These are phyloP conservation scores for Tricholoma flavovirens DNA, from an alignment of 768 basidiomycete genomes.

Conservation along the genomic window DNA sequence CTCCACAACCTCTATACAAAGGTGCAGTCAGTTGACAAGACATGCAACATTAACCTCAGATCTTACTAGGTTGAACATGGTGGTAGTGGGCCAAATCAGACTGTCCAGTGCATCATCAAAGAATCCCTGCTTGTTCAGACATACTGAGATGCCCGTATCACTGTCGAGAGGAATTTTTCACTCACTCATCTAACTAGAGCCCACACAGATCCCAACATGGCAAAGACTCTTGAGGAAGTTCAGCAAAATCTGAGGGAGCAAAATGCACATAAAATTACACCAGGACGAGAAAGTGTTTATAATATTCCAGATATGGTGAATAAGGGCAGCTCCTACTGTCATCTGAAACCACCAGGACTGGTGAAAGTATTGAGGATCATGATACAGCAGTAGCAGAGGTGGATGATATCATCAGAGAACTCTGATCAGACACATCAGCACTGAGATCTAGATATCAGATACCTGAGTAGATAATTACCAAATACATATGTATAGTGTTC, in stretches of 20 bases:
- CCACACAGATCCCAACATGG: slow-evolving; percentile 23
- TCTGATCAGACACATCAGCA: too few species aligned
- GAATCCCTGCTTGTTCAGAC: slow-evolving; percentile 27
- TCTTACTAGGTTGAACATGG: slow-evolving; percentile 14
- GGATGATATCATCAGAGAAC: too few species aligned
- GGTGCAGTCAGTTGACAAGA: slow-evolving; percentile 6
- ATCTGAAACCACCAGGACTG: too few species aligned
- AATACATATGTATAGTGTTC: too few species aligned
- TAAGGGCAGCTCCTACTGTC: too few species aligned
- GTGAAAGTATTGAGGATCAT: too few species aligned
- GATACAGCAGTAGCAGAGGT: too few species aligned
- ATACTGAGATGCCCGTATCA: slow-evolving; percentile 11
- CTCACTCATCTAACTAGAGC: slow-evolving; percentile 15
- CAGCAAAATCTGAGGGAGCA: background rate
- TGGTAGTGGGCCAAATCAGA: slow-evolving; percentile 26
- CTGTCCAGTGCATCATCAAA: slow-evolving; percentile 21
- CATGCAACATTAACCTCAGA: too few species aligned
- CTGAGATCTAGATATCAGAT: too few species aligned
- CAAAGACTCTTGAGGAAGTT: slow-evolving; percentile 15
- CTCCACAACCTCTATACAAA: slow-evolving; percentile 27
- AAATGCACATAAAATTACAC: background rate
- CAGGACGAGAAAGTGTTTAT: background rate
- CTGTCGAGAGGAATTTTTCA: slow-evolving; percentile 19
- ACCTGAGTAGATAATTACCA: too few species aligned
- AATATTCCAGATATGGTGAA: background rate